phyloP scores from a whole-genome alignment of 2,329 filamentous ascomycete species.

The Ceratocystis papillata region DNA sequence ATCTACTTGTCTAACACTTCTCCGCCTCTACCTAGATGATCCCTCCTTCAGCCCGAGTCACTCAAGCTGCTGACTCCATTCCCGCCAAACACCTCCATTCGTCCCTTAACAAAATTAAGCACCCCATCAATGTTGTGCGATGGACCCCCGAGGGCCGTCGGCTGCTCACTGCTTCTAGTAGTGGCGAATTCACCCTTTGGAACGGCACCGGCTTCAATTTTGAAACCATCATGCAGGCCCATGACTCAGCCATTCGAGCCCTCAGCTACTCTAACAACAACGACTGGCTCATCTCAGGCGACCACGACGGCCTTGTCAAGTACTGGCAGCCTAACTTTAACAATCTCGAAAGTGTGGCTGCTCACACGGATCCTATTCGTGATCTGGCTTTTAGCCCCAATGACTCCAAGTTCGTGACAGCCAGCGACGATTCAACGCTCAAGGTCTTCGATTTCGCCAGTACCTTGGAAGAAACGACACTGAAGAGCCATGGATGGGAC shows the following conservation, averaged over 20 bases:
- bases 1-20: background rate
- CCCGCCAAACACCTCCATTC: constrained; percentile 94
- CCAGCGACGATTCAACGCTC: constrained; percentile 82
- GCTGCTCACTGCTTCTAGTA: constrained; percentile 84
- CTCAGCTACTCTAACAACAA: constrained; percentile 86
- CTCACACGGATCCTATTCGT: constrained; percentile 78
- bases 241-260: constrained; percentile 76
- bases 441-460: constrained; percentile 95
- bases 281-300: constrained; percentile 92
- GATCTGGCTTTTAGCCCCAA: constrained; percentile 89
- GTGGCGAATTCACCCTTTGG: constrained; percentile 96
- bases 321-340: constrained; percentile 99
- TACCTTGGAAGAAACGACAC: constrained; percentile 67
- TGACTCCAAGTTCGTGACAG: constrained; percentile 91
- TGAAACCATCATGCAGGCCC: constrained; percentile 97
- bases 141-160: constrained; percentile 95
- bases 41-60: constrained; percentile 64
- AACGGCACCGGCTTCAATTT: constrained; percentile 99
- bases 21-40: constrained; percentile 54
- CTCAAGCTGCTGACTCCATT: constrained; percentile 71
- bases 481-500: constrained; percentile 96
- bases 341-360: constrained; percentile 89
- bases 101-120: constrained; percentile 96
- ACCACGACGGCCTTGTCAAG: constrained; percentile 90
- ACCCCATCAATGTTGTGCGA: constrained; percentile 90